Conservation (phyloP, 1,139 yeast genomes). For the Scheffersomyces illinoinensis region DNA sequence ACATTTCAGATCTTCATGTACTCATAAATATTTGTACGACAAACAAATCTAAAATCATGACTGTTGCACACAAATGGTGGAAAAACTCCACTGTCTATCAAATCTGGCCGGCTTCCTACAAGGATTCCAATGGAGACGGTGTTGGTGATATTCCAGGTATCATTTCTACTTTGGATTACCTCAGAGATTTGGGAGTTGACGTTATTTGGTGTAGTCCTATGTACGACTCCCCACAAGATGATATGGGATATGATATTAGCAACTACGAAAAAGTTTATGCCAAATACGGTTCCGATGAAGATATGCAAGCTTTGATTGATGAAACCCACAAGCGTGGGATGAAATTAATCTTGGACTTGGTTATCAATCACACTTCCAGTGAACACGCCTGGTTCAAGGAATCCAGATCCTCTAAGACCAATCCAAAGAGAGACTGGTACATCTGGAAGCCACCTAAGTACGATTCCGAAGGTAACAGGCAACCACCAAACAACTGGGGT, state of each 20-base stretch:
- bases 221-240: slow-evolving; percentile 60
- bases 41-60: slow-evolving; percentile 7
- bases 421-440: slow-evolving; percentile 64
- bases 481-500: slow-evolving; percentile 59
- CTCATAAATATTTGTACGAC: background rate
- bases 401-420: slow-evolving; percentile 48
- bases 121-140: slow-evolving; percentile 60
- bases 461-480: slow-evolving; percentile 48
- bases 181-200: slow-evolving; percentile 52
- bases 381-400: slow-evolving; percentile 62
- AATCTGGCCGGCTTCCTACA: slow-evolving; percentile 59
- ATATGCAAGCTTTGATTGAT: slow-evolving; percentile 48
- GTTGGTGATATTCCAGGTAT: slow-evolving; percentile 59
- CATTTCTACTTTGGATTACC: slow-evolving; percentile 50
- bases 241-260: slow-evolving; percentile 64
- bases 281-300: slow-evolving; percentile 54
- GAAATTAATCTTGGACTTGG: slow-evolving; percentile 56
- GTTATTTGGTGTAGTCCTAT: slow-evolving; percentile 60
- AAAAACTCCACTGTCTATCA: slow-evolving; percentile 57
- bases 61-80: slow-evolving; percentile 47
- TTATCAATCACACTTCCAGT: slow-evolving; percentile 57
- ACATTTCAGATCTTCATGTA: background rate
- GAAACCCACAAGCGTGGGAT: slow-evolving; percentile 51
- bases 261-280: slow-evolving; percentile 54
- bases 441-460: slow-evolving; percentile 53